A percentile compares a stretch with the other conserved stretches of the same genome.
Evolutionary conservation across 2,329 filamentous ascomycete species (phyloP).

Genomic region (Neofusicoccum cordaticola): DNA sequence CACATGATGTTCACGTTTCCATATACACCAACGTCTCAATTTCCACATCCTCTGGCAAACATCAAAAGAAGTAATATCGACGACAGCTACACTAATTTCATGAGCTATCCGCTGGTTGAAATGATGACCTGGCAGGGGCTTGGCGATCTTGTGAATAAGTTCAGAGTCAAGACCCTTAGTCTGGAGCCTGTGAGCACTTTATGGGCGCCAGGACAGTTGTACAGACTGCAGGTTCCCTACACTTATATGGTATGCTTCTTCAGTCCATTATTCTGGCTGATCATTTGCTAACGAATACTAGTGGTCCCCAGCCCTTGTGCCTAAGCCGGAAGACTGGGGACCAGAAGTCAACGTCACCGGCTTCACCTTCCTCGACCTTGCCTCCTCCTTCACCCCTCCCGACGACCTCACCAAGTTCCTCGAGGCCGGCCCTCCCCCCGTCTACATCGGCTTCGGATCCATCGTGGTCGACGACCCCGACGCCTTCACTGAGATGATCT

Average conservation of each 20-base stretch:
- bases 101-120: conserved; percentile 76
- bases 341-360: conserved; percentile 70
- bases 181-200: conserved; percentile 72
- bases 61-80: conserved; percentile 72
- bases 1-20: conserved; percentile 92
- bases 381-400: conserved; percentile 60
- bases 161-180: conserved; percentile 65
- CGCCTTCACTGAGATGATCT: conserved; percentile 67
- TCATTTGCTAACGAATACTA: conserved; percentile 10
- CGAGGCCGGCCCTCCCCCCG: conserved; percentile 49
- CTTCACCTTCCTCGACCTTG: conserved; percentile 73
- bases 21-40: conserved; percentile 71
- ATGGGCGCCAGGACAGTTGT: conserved; percentile 73
- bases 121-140: conserved; percentile 67
- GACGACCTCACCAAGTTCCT: conserved; percentile 46
- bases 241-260: conserved; percentile 56
- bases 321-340: conserved; percentile 68
- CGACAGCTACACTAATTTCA: conserved; percentile 72
- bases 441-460: conserved; percentile 75
- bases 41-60: conserved; percentile 74
- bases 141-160: conserved; percentile 73
- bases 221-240: conserved; percentile 70
- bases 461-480: conserved; percentile 74
- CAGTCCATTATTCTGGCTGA: neutral
- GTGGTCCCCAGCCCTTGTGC: conserved; percentile 60